Evolutionary conservation across 345 rosid species (phyloP).

Genomic region (Rhodamnia argentea): DNA sequence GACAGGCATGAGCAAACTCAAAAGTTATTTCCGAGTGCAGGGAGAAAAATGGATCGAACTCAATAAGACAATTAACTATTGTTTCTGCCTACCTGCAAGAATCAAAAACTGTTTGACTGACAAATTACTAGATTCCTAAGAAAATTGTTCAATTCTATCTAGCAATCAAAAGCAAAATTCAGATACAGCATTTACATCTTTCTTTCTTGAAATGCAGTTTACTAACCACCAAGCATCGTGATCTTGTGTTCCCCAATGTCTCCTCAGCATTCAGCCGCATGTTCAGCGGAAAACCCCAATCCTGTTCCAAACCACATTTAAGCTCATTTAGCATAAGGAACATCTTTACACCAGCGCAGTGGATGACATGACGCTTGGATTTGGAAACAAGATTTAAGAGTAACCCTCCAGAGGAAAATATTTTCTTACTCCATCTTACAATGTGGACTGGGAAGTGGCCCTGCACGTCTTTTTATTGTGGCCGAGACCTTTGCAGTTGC

Average conservation of each 20-base stretch:
- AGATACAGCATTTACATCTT: neutral
- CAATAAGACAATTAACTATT: neutral
- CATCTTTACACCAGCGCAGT: constrained; percentile 7
- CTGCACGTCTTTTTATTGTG: constrained; percentile 94
- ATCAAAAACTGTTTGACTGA: neutral
- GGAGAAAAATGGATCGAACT: neutral
- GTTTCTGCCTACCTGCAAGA: neutral
- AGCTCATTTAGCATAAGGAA: neutral
- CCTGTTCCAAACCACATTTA: neutral
- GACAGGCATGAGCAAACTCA: neutral
- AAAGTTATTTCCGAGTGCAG: neutral
- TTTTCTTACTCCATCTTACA: constrained; percentile 1
- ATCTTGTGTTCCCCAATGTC: neutral
- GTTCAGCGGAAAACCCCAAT: neutral
- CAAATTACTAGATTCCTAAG: neutral
- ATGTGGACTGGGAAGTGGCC: constrained; percentile 19
- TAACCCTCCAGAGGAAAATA: neutral
- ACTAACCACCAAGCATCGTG: neutral
- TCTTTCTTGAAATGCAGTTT: neutral
- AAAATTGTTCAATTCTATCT: neutral
- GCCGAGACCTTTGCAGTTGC: constrained; percentile 95
- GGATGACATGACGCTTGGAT: neutral
- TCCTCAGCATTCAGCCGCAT: neutral
- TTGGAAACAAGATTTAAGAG: neutral
- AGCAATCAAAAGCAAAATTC: neutral